phyloP scores from a whole-genome alignment of 2,329 filamentous ascomycete species.

The Alternaria ethzedia region DNA sequence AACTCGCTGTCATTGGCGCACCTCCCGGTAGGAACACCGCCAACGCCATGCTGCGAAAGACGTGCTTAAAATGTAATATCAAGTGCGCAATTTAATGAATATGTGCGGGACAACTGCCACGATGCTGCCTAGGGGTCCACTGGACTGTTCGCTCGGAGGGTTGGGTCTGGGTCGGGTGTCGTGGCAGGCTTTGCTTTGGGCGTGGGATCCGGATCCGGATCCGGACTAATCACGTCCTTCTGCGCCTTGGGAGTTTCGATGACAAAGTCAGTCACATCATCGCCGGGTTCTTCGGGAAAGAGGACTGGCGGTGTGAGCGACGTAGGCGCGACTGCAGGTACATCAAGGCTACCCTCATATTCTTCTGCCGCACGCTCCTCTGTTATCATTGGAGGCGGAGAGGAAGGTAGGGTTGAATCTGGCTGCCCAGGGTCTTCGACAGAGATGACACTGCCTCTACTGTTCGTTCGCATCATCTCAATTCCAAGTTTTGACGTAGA shows the following conservation, averaged over 20 bases:
- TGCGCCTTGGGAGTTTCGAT: slow-evolving; percentile 50
- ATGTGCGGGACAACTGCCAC: background rate
- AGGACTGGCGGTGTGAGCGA: slow-evolving; percentile 60
- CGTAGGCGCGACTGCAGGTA: slow-evolving; percentile 35
- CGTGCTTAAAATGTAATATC: slow-evolving; percentile 14
- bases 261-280: slow-evolving; percentile 43
- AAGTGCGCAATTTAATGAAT: slow-evolving; percentile 12
- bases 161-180: slow-evolving; percentile 3
- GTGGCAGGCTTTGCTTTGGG: slow-evolving; percentile 29
- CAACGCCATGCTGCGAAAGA: slow-evolving; percentile 43
- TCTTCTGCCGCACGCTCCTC: slow-evolving; percentile 50
- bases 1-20: slow-evolving; percentile 36
- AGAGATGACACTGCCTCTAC: slow-evolving; percentile 76
- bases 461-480: slow-evolving; percentile 98
- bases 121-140: slow-evolving; percentile 1
- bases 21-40: slow-evolving; percentile 44
- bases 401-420: slow-evolving; percentile 44
- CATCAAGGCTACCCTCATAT: slow-evolving; percentile 28
- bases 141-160: background rate
- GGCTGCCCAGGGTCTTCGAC: slow-evolving; percentile 52
- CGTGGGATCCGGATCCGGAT: slow-evolving; percentile 53
- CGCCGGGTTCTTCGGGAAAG: slow-evolving; percentile 54
- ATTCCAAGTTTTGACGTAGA: slow-evolving; percentile 81
- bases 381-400: slow-evolving; percentile 50
- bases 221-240: slow-evolving; percentile 37